Percentiles rank a stretch among this genome's conserved stretches.
phyloP scores from a whole-genome alignment of 2,329 filamentous ascomycete genomes.

The Daldinia eschscholtzii region DNA sequence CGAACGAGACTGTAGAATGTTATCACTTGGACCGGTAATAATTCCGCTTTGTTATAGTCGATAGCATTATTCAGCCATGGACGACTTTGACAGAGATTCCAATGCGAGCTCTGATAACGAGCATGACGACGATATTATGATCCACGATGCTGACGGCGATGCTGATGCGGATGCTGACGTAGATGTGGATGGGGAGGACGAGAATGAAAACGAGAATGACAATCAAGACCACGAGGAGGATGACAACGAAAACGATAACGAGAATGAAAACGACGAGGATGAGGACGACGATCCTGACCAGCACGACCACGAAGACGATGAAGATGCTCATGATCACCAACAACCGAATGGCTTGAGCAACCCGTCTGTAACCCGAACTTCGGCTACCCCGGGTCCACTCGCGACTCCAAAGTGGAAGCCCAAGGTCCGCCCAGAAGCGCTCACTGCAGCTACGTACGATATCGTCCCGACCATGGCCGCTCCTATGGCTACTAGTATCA shows the following conservation, averaged over 20 bases:
- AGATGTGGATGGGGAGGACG: slow-evolving; percentile 52
- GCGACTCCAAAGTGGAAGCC: slow-evolving; percentile 64
- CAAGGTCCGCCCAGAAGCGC: slow-evolving; percentile 79
- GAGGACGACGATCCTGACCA: slow-evolving; percentile 55
- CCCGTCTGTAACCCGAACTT: slow-evolving; percentile 48
- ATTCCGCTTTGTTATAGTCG: slow-evolving; percentile 6
- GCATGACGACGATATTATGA: slow-evolving; percentile 56
- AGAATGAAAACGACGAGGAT: slow-evolving; percentile 56
- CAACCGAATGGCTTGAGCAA: slow-evolving; percentile 34
- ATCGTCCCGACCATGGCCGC: slow-evolving; percentile 98
- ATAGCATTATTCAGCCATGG: slow-evolving; percentile 50
- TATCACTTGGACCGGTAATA: background rate
- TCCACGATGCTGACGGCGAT: slow-evolving; percentile 49
- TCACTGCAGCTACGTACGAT: slow-evolving; percentile 86
- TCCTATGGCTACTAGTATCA: slow-evolving; percentile 95
- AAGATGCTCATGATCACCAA: slow-evolving; percentile 42
- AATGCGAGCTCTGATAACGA: slow-evolving; percentile 61
- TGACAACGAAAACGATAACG: slow-evolving; percentile 54
- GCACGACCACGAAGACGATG: slow-evolving; percentile 56
- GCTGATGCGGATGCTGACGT: slow-evolving; percentile 47
- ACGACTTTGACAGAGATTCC: slow-evolving; percentile 56
- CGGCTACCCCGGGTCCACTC: slow-evolving; percentile 51
- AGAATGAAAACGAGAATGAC: slow-evolving; percentile 53
- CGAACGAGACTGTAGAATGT: background rate
- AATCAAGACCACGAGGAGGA: slow-evolving; percentile 56